Evolutionary conservation across 1,284 basidiomycete species (phyloP), one percentile per base, ranked within the genome.

Genomic region (Papiliotrema laurentii): DNA sequence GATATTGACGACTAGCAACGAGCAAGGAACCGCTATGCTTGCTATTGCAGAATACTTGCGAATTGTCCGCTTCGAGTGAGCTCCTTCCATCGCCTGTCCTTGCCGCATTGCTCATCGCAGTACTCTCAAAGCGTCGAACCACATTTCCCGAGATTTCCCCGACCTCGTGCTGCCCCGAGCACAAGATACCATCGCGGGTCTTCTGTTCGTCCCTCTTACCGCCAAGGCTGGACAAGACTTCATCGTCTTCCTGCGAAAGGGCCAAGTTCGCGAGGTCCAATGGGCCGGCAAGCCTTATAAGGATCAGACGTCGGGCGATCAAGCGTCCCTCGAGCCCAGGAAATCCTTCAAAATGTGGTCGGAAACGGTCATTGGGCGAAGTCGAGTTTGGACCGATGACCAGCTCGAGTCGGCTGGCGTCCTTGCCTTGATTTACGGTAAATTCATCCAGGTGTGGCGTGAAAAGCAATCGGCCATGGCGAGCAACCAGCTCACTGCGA

Each of bases 401-500:
- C 87, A 92, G 67, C 72, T 91, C 40, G 89, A 92, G 71, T 90
- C 88, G 3, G 89, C 87, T 0, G 84, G 84, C 35, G 86, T 91
- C 4, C 76, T 92, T n/a, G 84, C 87, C 16, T 73, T 91, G 22
- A 86, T 92, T 10, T 74, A 74, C 54, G 72, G 71, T 27, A 73
- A 87, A 81, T 90, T 89, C 73, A 71, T 72, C 44, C 85, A 87
- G 65, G 88, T 91, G 3, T 92, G 89, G 89, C 75, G 89, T 57
- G 85, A 91, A 67, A 88, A 89, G 63, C 87, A 91, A 71, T 82
- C 77, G 36, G 86, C 86, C 14, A 71, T 89, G 55, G 66, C 83
- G 83, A 65, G 82, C 81, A 90, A 84, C 43, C 87, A 86, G 67
- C 75, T 92, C 45, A 89, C 88, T 16, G 85, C 85, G 47, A 75